These are phyloP conservation scores for Acarospora socialis DNA, from an alignment of 2,329 filamentous ascomycete species.

Conservation along the genomic window DNA sequence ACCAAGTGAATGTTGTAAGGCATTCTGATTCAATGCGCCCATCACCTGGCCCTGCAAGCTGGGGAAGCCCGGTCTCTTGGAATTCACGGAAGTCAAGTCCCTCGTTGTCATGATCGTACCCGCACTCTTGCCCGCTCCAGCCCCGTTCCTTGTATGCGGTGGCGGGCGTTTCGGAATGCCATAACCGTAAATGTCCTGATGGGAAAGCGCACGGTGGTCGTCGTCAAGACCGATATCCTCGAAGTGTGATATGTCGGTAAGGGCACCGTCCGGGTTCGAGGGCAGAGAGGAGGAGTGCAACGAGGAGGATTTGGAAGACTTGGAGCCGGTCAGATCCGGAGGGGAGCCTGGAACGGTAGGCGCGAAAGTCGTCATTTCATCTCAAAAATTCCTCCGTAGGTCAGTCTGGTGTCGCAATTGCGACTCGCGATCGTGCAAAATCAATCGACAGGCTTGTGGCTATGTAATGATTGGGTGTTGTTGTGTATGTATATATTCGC, in stretches of 20 bases:
- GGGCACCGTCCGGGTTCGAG: constrained; percentile 51
- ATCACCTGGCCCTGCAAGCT: constrained; percentile 8
- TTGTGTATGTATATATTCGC: too few relatives aligned
- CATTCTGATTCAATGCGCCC: constrained; percentile 2
- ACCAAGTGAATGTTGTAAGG: constrained; percentile 5
- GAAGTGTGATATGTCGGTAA: constrained; percentile 67
- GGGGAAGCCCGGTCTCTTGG: constrained; percentile 6
- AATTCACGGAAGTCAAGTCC: constrained; percentile 16
- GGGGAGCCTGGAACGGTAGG: constrained; percentile 49
- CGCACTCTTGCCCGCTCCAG: constrained; percentile 3
- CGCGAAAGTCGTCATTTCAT: constrained; percentile 30
- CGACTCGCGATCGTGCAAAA: too few relatives aligned
- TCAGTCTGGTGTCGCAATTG: too few relatives aligned
- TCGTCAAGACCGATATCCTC: constrained; percentile 85
- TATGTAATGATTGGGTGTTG: too few relatives aligned
- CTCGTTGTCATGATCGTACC: constrained; percentile 14
- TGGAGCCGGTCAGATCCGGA: constrained; percentile 67
- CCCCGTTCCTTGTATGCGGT: constrained; percentile 6
- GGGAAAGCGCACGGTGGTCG: constrained; percentile 33
- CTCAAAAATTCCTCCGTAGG: too few relatives aligned
- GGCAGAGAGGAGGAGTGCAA: constrained; percentile 63
- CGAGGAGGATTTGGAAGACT: constrained; percentile 83
- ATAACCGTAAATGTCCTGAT: constrained; percentile 12
- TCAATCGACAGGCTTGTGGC: too few relatives aligned
- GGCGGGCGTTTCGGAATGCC: constrained; percentile 15